Percentiles rank a stretch among this genome's conserved stretches.
Evolutionary conservation across 2,329 filamentous ascomycete species (phyloP).

Genomic region (Ciborinia camelliae): DNA sequence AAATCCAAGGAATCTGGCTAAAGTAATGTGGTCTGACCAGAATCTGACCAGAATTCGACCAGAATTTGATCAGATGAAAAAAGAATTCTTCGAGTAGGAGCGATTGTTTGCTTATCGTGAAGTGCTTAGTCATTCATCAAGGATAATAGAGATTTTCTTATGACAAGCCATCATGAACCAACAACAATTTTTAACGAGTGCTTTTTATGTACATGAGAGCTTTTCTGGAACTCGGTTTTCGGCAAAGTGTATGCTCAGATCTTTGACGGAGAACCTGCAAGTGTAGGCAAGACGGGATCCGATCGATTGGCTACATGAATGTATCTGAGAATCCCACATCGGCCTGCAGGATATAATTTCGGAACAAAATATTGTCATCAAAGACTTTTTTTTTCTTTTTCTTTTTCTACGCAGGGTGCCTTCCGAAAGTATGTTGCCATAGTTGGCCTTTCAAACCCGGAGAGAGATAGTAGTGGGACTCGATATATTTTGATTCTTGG

Average conservation of each 20-base stretch:
- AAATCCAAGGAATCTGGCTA: neutral
- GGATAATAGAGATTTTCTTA: neutral
- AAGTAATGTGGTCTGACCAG: neutral
- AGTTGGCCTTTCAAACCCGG: too few species aligned
- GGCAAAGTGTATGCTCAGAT: neutral
- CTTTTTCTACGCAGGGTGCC: neutral
- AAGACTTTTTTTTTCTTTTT: neutral
- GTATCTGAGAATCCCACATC: neutral
- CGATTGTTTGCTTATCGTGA: neutral
- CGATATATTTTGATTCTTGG: neutral
- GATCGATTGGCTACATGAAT: conserved; percentile 9
- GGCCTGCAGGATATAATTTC: neutral
- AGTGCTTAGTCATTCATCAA: conserved; percentile 4
- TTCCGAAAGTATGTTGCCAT: neutral
- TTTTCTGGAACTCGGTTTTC: neutral
- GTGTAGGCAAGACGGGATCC: neutral
- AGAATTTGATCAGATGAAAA: neutral
- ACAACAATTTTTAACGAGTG: neutral
- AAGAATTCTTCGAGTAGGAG: neutral
- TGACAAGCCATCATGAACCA: neutral
- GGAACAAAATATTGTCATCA: too few species aligned
- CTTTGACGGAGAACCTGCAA: neutral
- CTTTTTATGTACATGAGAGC: neutral
- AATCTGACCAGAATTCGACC: neutral
- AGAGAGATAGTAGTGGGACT: neutral